These are phyloP conservation scores for Exutisphaerella laricina DNA, from an alignment of 2,329 filamentous ascomycete species.

Conservation along the genomic window DNA sequence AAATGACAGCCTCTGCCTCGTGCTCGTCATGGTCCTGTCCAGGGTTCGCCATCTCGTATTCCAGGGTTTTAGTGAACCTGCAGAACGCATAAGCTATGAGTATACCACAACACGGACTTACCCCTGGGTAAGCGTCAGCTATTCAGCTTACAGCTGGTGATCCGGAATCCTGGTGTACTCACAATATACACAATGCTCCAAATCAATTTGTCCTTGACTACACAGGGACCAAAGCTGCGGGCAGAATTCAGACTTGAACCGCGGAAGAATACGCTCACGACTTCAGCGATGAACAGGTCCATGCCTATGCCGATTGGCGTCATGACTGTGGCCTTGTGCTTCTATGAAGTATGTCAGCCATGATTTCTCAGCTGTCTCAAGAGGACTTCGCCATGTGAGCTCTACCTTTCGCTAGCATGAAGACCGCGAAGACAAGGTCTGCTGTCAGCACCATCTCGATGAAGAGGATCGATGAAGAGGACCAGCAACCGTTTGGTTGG, in stretches of 20 bases:
- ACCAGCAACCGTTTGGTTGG: constrained; percentile 12
- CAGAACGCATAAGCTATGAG: constrained; percentile 28
- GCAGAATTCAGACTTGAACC: constrained; percentile 34
- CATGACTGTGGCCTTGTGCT: constrained; percentile 39
- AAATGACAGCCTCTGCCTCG: constrained; percentile 1
- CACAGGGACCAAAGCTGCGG: constrained; percentile 29
- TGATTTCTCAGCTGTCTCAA: constrained; percentile 36
- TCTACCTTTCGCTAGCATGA: constrained; percentile 33
- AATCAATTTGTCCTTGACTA: constrained; percentile 5
- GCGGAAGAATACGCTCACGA: constrained; percentile 34
- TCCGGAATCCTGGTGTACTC: too few relatives aligned
- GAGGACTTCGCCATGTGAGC: too few relatives aligned
- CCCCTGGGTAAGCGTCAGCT: constrained; percentile 8
- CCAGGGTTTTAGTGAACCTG: constrained; percentile 27
- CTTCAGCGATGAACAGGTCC: constrained; percentile 43
- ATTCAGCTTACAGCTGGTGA: background rate
- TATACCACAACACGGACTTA: constrained; percentile 26
- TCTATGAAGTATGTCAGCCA: too few relatives aligned
- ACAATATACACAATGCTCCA: constrained; percentile 8
- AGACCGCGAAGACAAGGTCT: constrained; percentile 37
- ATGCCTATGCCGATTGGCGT: constrained; percentile 46
- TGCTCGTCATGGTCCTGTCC: constrained; percentile 8
- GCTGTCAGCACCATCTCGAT: constrained; percentile 38
- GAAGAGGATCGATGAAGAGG: constrained; percentile 29
- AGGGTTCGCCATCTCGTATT: constrained; percentile 30